Evolutionary conservation across 495 filamentous ascomycete genomes (phyloP).

Genomic region (Aspergillus diversus): DNA sequence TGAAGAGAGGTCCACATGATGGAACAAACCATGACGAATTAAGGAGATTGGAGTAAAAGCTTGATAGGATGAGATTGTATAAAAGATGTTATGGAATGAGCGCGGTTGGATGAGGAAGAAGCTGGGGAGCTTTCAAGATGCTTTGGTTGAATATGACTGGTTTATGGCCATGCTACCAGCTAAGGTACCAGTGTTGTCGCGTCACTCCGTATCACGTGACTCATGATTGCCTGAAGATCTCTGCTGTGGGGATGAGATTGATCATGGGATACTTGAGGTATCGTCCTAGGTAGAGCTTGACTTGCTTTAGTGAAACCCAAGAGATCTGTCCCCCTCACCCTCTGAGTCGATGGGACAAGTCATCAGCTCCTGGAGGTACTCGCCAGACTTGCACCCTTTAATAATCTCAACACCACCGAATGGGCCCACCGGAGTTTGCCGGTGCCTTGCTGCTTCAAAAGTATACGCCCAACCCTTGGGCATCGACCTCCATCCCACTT

Average conservation of each 20-base stretch:
- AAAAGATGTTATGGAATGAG: background rate
- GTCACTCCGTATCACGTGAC: slow-evolving; percentile 26
- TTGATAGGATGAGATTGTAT: background rate
- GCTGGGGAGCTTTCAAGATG: slow-evolving; percentile 8
- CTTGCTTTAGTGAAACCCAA: too few relatives aligned
- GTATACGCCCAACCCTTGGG: slow-evolving; percentile 20
- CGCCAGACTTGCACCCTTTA: too few relatives aligned
- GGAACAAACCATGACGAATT: slow-evolving; percentile 39
- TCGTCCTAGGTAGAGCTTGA: too few relatives aligned
- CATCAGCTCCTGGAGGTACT: too few relatives aligned
- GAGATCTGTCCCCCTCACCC: too few relatives aligned
- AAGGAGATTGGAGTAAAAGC: slow-evolving; percentile 10
- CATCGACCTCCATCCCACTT: slow-evolving; percentile 12
- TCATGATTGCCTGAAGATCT: background rate
- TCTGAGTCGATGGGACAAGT: too few relatives aligned
- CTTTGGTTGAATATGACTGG: slow-evolving; percentile 8
- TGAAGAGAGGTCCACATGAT: background rate
- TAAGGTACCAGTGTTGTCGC: slow-evolving; percentile 12
- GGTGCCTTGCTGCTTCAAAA: background rate
- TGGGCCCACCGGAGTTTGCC: too few relatives aligned
- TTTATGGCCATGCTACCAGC: slow-evolving; percentile 8
- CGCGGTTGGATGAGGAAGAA: slow-evolving; percentile 11
- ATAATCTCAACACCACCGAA: too few relatives aligned
- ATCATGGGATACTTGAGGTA: too few relatives aligned
- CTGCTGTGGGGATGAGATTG: too few relatives aligned